Base-by-base conservation (phyloP, 2,329 filamentous ascomycete species). In the Pseudogymnoascus destructans region DNA sequence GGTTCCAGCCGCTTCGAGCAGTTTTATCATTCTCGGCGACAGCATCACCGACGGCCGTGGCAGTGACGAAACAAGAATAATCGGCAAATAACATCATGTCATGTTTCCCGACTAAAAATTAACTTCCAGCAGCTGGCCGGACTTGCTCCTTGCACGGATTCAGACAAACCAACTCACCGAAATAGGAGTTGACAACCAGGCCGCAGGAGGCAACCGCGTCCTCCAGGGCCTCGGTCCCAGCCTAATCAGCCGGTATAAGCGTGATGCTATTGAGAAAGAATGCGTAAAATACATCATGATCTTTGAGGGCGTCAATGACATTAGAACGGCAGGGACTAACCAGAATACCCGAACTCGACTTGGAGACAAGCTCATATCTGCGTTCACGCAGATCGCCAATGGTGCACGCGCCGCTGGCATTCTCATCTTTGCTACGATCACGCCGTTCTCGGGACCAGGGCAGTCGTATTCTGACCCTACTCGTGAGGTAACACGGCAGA, bases 221-320 rank as follows among this genome's bases (percentile, higher is more conserved):
- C 74, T 87, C 0, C 70, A 71, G 8, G 79, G 83, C 0, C 73
- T 85, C 0, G 83, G 84, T 0, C 84, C 84, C 2, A 80, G 79
- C 35, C 76, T 80, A 0, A 70, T 85, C 30, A 73, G 75, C 38
- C 78, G 83, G 3, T 76, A 86, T 61, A 77, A 84, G 65, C 76
- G 83, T n/a, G 84, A 87, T 65, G 77, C 84, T 1, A 73, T 87
- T 1, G 68, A 77, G 0, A 78, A 81, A 30, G 73, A 77, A 0
- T 79, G 79, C 3, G 77, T 82, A 2, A 73, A 74, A 63, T 85
- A 83, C 64, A 78, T 78, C 19, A 76, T 87, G 71, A 74, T 86
- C 35, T 87, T 85, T 66, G 80, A 85, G 67, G 83, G 84, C 17
- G 81, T 87, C 25, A 86, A 86, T 65, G 84, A 87, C 64, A 85